Percentiles rank a stretch among this genome's conserved stretches.
These are phyloP conservation scores for Pulveroboletus sp. DNA, from an alignment of 768 basidiomycete species.

Conservation along the genomic window DNA sequence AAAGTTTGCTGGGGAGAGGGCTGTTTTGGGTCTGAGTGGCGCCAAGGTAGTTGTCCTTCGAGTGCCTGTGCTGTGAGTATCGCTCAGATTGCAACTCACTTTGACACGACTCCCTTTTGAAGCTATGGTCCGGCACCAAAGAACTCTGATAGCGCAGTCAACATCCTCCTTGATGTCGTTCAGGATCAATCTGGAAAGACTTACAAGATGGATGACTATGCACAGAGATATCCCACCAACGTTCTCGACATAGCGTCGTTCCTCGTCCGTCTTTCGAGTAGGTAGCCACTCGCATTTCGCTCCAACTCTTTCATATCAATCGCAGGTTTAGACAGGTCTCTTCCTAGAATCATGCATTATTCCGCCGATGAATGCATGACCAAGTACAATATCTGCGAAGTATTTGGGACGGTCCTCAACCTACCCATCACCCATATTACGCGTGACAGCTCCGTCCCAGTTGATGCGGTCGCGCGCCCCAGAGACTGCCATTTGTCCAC, in stretches of 20 bases:
- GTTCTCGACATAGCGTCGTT: constrained; percentile 84
- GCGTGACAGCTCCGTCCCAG: constrained; percentile 64
- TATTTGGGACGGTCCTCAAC: constrained; percentile 67
- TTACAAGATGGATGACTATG: constrained; percentile 96
- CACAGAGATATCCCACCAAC: constrained; percentile 90
- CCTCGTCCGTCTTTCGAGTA: constrained; percentile 71
- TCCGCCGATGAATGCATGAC: constrained; percentile 79
- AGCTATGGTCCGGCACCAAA: constrained; percentile 86
- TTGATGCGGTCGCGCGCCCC: constrained; percentile 70
- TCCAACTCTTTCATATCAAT: background rate
- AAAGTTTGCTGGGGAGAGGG: constrained; percentile 84
- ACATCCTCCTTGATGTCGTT: constrained; percentile 83
- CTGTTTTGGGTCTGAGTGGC: constrained; percentile 56
- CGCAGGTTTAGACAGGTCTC: constrained; percentile 32
- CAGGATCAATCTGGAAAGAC: constrained; percentile 80
- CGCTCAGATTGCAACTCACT: background rate
- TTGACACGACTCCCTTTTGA: constrained; percentile 5
- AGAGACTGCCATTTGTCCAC: constrained; percentile 77
- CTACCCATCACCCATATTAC: constrained; percentile 73
- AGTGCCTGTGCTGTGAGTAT: constrained; percentile 79
- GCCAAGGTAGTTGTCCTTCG: constrained; percentile 69
- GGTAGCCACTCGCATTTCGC: constrained; percentile 14
- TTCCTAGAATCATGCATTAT: constrained; percentile 72
- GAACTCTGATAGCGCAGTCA: constrained; percentile 87
- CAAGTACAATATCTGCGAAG: constrained; percentile 88